Conservation (phyloP, 139 green algal genomes). For the Parachlorella kessleri region DNA sequence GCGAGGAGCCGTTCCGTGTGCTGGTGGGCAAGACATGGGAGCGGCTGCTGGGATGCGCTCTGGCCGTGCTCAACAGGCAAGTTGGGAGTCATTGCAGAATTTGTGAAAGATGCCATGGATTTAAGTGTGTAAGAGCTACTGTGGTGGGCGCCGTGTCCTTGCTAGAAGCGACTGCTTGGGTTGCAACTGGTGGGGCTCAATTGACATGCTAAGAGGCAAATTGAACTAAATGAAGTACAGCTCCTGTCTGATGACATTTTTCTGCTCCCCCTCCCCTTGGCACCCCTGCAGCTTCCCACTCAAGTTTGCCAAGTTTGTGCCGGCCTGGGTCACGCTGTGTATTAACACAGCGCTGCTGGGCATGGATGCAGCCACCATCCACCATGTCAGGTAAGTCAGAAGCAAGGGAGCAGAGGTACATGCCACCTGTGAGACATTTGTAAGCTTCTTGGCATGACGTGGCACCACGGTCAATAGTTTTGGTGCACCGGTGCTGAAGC, state of each 20-base stretch:
- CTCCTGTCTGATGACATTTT: background rate
- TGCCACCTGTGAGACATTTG: no score
- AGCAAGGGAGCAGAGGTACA: background rate
- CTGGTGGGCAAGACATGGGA: constrained; percentile 43
- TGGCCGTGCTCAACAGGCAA: constrained; percentile 42
- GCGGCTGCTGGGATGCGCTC: constrained; percentile 42
- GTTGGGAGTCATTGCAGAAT: no score
- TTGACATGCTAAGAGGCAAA: background rate
- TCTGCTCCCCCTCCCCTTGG: background rate
- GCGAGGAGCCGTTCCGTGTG: background rate
- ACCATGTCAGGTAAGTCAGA: constrained; percentile 22
- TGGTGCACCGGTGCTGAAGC: background rate
- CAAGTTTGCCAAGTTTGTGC: constrained; percentile 59
- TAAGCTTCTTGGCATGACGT: no score
- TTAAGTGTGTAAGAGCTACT: no score
- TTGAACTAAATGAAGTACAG: no score
- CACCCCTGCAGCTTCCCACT: constrained; percentile 24
- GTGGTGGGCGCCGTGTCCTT: no score
- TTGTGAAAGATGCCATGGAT: no score
- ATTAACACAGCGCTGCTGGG: constrained; percentile 58
- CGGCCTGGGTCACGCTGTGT: constrained; percentile 61
- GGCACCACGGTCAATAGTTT: background rate
- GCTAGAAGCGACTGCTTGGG: background rate
- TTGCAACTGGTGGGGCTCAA: background rate
- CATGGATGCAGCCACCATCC: constrained; percentile 53